A percentile compares a stretch with the other conserved stretches of the same genome.
Conservation (phyloP, 2,329 filamentous ascomycete genomes). For the Pleurostoma richardsiae region DNA sequence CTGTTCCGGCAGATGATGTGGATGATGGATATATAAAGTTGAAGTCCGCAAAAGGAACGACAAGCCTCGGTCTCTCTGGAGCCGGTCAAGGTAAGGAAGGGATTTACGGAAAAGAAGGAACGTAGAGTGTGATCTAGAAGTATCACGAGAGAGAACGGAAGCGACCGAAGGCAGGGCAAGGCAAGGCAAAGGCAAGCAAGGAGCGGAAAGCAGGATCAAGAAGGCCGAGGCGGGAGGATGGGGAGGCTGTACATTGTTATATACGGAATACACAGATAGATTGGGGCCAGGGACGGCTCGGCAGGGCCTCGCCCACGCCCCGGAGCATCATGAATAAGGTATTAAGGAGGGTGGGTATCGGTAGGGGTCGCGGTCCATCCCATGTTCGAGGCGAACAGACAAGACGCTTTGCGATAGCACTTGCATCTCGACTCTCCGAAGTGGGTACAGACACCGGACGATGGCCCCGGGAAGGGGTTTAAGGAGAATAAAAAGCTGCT, state of each 20-base stretch:
- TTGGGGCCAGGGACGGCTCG: background rate
- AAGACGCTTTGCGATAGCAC: too few relatives aligned
- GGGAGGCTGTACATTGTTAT: background rate
- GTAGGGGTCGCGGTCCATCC: background rate
- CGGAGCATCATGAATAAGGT: background rate
- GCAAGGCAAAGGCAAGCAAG: background rate
- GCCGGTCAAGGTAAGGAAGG: slow-evolving; percentile 1
- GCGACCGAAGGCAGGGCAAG: slow-evolving; percentile 1
- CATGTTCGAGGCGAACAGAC: too few relatives aligned
- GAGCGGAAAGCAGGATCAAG: background rate
- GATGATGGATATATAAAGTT: background rate
- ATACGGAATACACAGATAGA: background rate
- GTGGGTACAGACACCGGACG: too few relatives aligned
- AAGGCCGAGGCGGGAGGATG: background rate
- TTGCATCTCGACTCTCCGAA: too few relatives aligned
- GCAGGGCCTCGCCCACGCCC: background rate
- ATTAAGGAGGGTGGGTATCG: too few relatives aligned
- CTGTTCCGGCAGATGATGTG: background rate
- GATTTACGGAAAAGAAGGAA: slow-evolving; percentile 1
- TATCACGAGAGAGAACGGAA: slow-evolving; percentile 6
- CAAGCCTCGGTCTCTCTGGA: background rate
- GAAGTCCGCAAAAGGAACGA: background rate
- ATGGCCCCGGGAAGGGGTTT: too few relatives aligned
- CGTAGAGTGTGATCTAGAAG: slow-evolving; percentile 6
- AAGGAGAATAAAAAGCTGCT: background rate